Conservation (phyloP, 1,284 basidiomycete genomes). For the Cyathus pygmaeus region DNA sequence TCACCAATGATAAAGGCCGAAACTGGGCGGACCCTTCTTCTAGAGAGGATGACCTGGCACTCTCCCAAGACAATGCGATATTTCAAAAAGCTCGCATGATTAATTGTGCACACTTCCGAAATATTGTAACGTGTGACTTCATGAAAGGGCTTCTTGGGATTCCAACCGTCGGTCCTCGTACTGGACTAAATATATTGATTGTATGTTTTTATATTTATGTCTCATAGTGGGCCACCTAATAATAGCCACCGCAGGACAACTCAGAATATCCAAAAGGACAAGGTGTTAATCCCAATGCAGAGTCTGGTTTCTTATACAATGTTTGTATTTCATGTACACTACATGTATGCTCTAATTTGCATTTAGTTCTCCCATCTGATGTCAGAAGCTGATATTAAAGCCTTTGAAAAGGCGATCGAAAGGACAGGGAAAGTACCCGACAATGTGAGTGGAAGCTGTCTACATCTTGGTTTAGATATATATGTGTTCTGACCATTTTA, state of each 20-base stretch:
- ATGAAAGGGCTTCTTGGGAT: slow-evolving; percentile 29
- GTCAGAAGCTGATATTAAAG: slow-evolving; percentile 7
- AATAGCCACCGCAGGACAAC: neutral
- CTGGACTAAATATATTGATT: neutral
- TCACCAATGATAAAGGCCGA: neutral
- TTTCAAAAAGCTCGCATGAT: slow-evolving; percentile 17
- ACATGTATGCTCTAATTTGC: neutral
- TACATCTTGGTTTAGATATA: too few relatives aligned
- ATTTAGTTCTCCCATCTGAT: slow-evolving; percentile 4
- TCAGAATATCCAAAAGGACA: neutral
- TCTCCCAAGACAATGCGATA: neutral
- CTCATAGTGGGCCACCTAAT: neutral
- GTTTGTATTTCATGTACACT: slow-evolving; percentile 1
- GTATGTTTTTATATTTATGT: neutral
- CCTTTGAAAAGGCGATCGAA: neutral
- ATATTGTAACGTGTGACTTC: slow-evolving; percentile 29
- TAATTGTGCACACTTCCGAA: slow-evolving; percentile 31
- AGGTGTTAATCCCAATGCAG: neutral
- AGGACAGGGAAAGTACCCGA: too few relatives aligned
- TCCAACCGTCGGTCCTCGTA: slow-evolving; percentile 14
- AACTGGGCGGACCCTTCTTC: neutral
- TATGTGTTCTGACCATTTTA: too few relatives aligned
- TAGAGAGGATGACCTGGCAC: neutral
- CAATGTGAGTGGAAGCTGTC: too few relatives aligned
- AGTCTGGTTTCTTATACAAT: slow-evolving; percentile 6